Evolutionary conservation across 805 yeast genomes (phyloP).

Genomic region (Starmera amethionina): DNA sequence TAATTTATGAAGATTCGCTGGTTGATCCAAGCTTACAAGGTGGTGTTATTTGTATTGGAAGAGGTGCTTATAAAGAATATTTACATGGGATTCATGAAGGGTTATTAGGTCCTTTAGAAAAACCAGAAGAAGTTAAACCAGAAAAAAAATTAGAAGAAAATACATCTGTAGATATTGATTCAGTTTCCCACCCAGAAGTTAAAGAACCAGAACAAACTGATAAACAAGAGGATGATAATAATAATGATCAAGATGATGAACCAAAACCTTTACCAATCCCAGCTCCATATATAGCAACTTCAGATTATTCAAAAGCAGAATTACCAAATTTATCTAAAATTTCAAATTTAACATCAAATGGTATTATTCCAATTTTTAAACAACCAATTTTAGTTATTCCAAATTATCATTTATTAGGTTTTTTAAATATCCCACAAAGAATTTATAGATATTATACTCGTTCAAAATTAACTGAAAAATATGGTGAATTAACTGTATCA

Average conservation of each 20-base stretch:
- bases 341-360: conserved; percentile 19
- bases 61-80: conserved; percentile 95
- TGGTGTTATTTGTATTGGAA: conserved; percentile 85
- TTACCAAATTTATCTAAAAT: conserved; percentile 26
- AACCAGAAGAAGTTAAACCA: conserved; percentile 25
- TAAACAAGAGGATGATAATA: conserved; percentile 5
- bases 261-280: conserved; percentile 37
- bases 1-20: conserved; percentile 36
- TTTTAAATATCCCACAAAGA: conserved; percentile 64
- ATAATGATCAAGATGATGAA: conserved; percentile 15
- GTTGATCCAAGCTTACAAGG: conserved; percentile 45
- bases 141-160: conserved; percentile 1
- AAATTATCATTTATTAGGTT: conserved; percentile 73
- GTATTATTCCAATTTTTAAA: conserved; percentile 51
- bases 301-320: conserved; percentile 41
- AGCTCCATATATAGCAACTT: conserved; percentile 52
- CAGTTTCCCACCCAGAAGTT: neutral
- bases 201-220: neutral
- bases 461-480: conserved; percentile 59
- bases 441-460: conserved; percentile 70
- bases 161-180: conserved; percentile 3
- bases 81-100: conserved; percentile 91
- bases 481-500: conserved; percentile 44
- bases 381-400: conserved; percentile 75
- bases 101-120: conserved; percentile 76